These are phyloP conservation scores for Thelonectria olida DNA, from an alignment of 2,329 filamentous ascomycete genomes.

Conservation along the genomic window DNA sequence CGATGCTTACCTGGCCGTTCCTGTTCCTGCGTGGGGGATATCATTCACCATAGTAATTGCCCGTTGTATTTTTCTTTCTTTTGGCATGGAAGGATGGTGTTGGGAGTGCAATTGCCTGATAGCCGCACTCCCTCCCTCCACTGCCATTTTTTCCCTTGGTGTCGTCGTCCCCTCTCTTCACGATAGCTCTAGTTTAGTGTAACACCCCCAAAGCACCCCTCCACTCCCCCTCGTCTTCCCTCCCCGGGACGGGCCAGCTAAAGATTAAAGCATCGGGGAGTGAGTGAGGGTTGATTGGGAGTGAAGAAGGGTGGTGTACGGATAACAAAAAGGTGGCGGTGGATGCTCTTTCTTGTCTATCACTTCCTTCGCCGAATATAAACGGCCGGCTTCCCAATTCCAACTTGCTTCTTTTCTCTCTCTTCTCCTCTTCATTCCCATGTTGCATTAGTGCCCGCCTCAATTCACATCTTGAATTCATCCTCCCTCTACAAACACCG, in stretches of 20 bases:
- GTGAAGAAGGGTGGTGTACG: neutral
- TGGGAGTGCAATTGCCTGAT: neutral
- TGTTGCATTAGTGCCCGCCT: too few relatives aligned
- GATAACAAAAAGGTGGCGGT: neutral
- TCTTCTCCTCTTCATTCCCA: conserved; percentile 14
- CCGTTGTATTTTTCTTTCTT: neutral
- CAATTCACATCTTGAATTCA: too few relatives aligned
- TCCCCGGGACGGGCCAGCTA: too few relatives aligned
- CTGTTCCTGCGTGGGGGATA: neutral
- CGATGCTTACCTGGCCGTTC: neutral
- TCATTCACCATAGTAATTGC: neutral
- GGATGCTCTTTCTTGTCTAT: neutral
- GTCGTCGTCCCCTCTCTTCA: neutral
- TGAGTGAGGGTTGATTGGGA: neutral
- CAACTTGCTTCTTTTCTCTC: conserved; percentile 15
- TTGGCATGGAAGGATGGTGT: too few relatives aligned
- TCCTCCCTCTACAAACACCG: too few relatives aligned
- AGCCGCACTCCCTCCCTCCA: neutral
- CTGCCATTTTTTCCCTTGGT: neutral
- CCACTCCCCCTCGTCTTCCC: neutral
- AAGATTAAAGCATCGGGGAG: too few relatives aligned
- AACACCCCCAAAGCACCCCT: neutral
- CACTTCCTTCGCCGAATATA: conserved; percentile 4
- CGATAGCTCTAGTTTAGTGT: neutral
- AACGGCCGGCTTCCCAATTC: conserved; percentile 8